A percentile compares a stretch with the other conserved stretches of the same genome.
These are phyloP conservation scores for Hydrangea macrophylla DNA, from an alignment of 148 eudicot species.

Conservation along the genomic window DNA sequence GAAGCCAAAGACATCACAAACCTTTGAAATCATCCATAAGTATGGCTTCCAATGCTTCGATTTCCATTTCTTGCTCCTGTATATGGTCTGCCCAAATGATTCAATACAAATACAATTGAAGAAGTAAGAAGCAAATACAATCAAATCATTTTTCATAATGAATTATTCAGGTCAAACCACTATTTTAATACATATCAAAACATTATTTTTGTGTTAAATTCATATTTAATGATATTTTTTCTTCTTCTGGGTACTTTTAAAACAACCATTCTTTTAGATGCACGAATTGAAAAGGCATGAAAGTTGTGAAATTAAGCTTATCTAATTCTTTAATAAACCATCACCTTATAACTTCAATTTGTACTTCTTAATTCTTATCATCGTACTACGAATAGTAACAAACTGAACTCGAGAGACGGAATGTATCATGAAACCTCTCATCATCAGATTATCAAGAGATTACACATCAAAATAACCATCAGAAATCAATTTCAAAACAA, in stretches of 20 bases:
- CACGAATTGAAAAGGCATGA: too few relatives aligned
- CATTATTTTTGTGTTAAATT: not conserved
- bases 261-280: not conserved
- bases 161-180: not conserved
- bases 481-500: not conserved
- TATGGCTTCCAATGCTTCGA: conserved; percentile 88
- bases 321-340: too few relatives aligned
- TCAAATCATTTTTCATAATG: not conserved
- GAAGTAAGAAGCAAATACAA: not conserved
- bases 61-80: conserved; percentile 95
- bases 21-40: conserved; percentile 87
- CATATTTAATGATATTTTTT: not conserved
- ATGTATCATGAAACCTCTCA: too few relatives aligned
- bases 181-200: not conserved
- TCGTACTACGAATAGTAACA: too few relatives aligned
- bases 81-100: conserved; percentile 45
- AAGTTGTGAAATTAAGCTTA: not conserved
- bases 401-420: too few relatives aligned
- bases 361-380: too few relatives aligned
- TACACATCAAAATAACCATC: conserved; percentile 1
- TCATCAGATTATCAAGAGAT: not conserved
- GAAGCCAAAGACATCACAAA: conserved; percentile 16
- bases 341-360: too few relatives aligned
- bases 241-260: too few relatives aligned
- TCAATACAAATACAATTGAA: not conserved